Evolutionary conservation across 1,284 basidiomycete species (phyloP).

Genomic region (Malassezia sympodialis): DNA sequence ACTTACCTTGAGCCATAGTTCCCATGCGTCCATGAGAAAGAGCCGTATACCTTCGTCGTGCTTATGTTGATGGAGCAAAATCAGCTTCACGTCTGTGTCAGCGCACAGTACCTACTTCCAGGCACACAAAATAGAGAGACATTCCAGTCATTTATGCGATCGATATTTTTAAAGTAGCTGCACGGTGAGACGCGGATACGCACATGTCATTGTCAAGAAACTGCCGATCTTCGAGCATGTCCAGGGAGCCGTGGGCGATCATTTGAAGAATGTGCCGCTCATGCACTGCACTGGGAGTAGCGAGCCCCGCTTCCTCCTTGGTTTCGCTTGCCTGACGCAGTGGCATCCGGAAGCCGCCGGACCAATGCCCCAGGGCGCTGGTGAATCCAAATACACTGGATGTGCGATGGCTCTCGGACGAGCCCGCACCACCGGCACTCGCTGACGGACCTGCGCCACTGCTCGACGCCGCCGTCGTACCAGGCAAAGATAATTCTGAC

Average conservation of each 20-base stretch:
- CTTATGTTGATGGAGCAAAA: slow-evolving; percentile 45
- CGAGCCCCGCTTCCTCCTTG: background rate
- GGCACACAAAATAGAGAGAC: slow-evolving; percentile 37
- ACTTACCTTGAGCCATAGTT: slow-evolving; percentile 36
- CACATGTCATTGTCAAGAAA: slow-evolving; percentile 30
- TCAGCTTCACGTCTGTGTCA: slow-evolving; percentile 36
- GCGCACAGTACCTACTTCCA: slow-evolving; percentile 26
- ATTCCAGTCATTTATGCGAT: slow-evolving; percentile 40
- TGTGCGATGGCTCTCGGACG: background rate
- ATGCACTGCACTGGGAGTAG: background rate
- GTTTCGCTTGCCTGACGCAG: slow-evolving; percentile 7
- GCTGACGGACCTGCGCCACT: background rate
- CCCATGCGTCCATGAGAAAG: slow-evolving; percentile 47
- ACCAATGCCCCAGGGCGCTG: slow-evolving; percentile 19
- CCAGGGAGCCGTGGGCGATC: slow-evolving; percentile 44
- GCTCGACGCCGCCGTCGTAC: slow-evolving; percentile 13
- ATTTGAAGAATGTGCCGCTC: slow-evolving; percentile 36
- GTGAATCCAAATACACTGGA: slow-evolving; percentile 5
- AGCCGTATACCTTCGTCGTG: slow-evolving; percentile 45
- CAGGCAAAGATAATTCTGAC: slow-evolving; percentile 32
- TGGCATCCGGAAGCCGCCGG: background rate
- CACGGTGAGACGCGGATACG: slow-evolving; percentile 3
- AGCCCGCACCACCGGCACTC: background rate
- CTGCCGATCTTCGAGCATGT: slow-evolving; percentile 39
- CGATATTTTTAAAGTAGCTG: slow-evolving; percentile 41